Evolutionary conservation across 257 asterid species (phyloP), one percentile per base, ranked within the genome.

Genomic region (Fraxinus excelsior): DNA sequence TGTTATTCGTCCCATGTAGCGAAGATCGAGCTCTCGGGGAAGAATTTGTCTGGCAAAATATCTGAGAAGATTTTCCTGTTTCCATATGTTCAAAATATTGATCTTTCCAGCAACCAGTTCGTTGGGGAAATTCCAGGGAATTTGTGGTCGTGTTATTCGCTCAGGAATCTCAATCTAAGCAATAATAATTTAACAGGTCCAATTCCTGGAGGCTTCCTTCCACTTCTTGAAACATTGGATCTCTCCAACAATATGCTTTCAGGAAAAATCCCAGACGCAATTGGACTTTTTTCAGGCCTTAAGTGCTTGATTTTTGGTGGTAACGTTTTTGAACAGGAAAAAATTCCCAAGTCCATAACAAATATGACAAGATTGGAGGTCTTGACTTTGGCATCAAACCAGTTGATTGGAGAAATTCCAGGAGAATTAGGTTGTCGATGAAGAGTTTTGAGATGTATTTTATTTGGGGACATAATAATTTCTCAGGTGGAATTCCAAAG

Each of bases 381-480:
- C 70, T 78, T 94, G 66, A 92, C 97, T 37, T 78, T 90, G 75
- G 92, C 96, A 23, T 94, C 98, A 14, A 94, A 94, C 86, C 93
- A 92, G 29, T 62, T 94, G 9, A 51, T 26, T 21, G 97, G 97
- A 1, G 90, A 87, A 75, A 85, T 94, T 29, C 97, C 96, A 35
- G 40, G 69, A 32, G 82, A 51, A 40, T 62, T 94, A 53, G 97
- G 91, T 5, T 73, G 64, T 18, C 31, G n/a, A n/a, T n/a, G 92
- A 91, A 89, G 80, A 87, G 84, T 82, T 0, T 66, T 94, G 82
- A 86, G 56, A 68, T 90, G 84, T 92, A 77, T 94, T 44, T 94
- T n/a, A n/a, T 92, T 72, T 78, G 92, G 62, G 98, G 98, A 13
- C 89, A 92, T 85, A 94, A 94, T 83, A 94, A 94, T 72, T 86